Base-by-base conservation (phyloP, 208 protist species). In the Leishmania guyanensis region DNA sequence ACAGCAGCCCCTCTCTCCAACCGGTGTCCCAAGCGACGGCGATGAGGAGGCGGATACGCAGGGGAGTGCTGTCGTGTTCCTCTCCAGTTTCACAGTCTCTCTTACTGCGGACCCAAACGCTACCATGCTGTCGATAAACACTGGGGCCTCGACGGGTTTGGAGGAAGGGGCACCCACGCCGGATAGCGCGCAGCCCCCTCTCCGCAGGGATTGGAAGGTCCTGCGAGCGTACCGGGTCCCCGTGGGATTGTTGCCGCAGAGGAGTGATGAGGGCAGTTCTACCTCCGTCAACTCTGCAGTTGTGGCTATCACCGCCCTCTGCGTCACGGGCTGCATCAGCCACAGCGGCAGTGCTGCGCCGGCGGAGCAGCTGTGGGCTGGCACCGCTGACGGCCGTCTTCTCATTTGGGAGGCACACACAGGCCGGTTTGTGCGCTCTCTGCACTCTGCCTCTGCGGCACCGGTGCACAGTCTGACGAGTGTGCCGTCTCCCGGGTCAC, bases 341-440 rank as follows among this genome's bases (percentile, higher is more conserved):
- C 53, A 46, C 50, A 51, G 48, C 72, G 53, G 43, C 46, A 74
- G 43, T 26, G 65, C 29, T 36, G 29, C n/a, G 43, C 8, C 54
- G n/a, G 39, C 53, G 10, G 43, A 60, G 48, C 64, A 70, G n/a
- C 70, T 92, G 6, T 92, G 89, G 89, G 86, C 86, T 43, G 86
- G 89, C 51, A 90, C 86, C 14, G 48, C 71, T 26, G 74, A 78
- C 53, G 89, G 86, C 2, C 80, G 80, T 3, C 77, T 92, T 26
- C 70, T 86, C n/a, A 79, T 90, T 39, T 92, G 89, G 89, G 70
- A 88, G 26, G 82, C 79, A 17, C 43, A 73, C 29, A 89, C 77
- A 10, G 76, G 74, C 0, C 62, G 69, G 14, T 82, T 84, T 74
- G 48, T 92, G 78, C 89, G 89, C 0, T 79, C 73, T 72, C 74